phyloP scores from a whole-genome alignment of 805 yeast genomes.

The Blastobotrys chiropterorum region DNA sequence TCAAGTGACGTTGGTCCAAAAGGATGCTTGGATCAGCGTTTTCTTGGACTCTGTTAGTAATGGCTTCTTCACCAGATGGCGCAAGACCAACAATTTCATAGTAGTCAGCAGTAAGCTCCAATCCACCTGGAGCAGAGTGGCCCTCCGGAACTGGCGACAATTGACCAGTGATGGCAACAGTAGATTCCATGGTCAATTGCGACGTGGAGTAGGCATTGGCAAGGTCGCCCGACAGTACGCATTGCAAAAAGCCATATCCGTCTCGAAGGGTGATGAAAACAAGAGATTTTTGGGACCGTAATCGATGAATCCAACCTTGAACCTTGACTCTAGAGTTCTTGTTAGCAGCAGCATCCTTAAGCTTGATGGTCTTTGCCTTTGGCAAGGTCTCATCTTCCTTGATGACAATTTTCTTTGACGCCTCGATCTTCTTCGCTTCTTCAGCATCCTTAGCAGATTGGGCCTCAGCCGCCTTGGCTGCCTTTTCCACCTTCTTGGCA shows the following conservation, averaged over 20 bases:
- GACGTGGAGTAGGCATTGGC: conserved; percentile 84
- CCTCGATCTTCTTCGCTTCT: conserved; percentile 69
- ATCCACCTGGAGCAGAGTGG: conserved; percentile 95
- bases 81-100: conserved; percentile 88
- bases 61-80: conserved; percentile 92
- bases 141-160: conserved; percentile 88
- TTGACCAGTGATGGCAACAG: conserved; percentile 74
- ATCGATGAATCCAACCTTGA: conserved; percentile 94
- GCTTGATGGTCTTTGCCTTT: conserved; percentile 59
- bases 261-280: conserved; percentile 90
- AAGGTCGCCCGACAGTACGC: conserved; percentile 82
- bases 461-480: conserved; percentile 46
- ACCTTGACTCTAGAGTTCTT: conserved; percentile 70
- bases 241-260: conserved; percentile 87
- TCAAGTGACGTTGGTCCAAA: conserved; percentile 90
- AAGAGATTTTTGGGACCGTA: conserved; percentile 86
- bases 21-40: conserved; percentile 88
- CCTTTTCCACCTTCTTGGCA: conserved; percentile 72
- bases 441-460: conserved; percentile 55
- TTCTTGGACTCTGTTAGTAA: conserved; percentile 91
- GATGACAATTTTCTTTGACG: conserved; percentile 70
- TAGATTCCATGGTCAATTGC: conserved; percentile 82
- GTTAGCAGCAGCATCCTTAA: conserved; percentile 45
- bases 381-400: conserved; percentile 71
- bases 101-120: conserved; percentile 86